Base-by-base conservation (phyloP, 106 monocot species). In the Dendrobium nobile region DNA sequence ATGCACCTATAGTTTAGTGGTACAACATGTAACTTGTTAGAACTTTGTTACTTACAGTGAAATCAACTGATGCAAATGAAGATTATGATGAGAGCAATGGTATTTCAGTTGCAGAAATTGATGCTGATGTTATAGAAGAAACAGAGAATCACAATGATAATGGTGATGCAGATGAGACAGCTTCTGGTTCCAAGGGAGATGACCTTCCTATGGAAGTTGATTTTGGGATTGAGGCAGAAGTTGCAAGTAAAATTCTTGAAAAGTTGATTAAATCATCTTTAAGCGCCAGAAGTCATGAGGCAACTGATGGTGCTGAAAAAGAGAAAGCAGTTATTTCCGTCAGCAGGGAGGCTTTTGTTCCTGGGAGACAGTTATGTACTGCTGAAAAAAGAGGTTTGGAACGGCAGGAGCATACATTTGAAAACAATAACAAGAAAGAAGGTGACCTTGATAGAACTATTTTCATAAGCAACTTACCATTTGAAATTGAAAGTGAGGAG, bases 391-490 rank as follows among this genome's bases (percentile, higher is more conserved):
- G 80, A 77, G 83, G 48, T 82, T 75, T 27, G 42, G 58, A 80
- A 67, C 51, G 70, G 77, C 64, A 7, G 58, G 83, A 80, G 75
- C 51, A 48, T 54, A 82, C 56, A 56, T 41, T 37, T 68, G 70
- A 84, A 83, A 80, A 61, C 65, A 51, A 76, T 0, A 79, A 58
- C 24, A 70, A 81, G 15, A 87, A 74, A 78, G 76, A 85, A 4
- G 74, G 24, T 79, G 91, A 91, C 85, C 79, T 99, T 75, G 90
- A 93, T 72, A 87, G 82, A 58, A 99, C 95, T 56, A 80, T 99
- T 79, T 99, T 99, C 73, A 90, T 95, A 77, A 91, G 90, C 81
- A 99, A 99, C 67, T 87, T 99, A 80, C 99, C 99, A 27, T 99
- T 95, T 89, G 95, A 99, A 79, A 79, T 89, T 54, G 85, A 79